These are phyloP conservation scores for Chytriomyces sp. DNA, from an alignment of 192 early-diverging fungal species.

Conservation along the genomic window DNA sequence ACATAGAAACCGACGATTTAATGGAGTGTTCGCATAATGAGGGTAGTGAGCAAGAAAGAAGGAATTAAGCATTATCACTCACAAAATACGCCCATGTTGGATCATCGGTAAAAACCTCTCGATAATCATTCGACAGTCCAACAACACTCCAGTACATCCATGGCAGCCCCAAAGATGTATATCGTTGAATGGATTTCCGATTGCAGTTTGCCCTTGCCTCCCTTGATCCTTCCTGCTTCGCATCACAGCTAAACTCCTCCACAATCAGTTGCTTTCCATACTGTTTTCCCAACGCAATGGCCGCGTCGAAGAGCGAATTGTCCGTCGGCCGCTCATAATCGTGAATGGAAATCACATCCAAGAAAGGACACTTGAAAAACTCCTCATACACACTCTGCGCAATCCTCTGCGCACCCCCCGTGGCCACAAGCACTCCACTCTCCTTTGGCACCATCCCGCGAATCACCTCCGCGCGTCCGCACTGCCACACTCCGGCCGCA, in stretches of 20 bases:
- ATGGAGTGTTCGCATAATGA: too few relatives aligned
- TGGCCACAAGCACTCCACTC: neutral
- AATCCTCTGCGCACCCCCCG: neutral
- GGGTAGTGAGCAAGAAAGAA: too few relatives aligned
- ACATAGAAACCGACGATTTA: too few relatives aligned
- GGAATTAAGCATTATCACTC: too few relatives aligned
- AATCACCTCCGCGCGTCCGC: slow-evolving; percentile 7
- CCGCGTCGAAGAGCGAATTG: neutral
- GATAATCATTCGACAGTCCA: too few relatives aligned
- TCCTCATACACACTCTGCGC: neutral
- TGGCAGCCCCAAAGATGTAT: too few relatives aligned
- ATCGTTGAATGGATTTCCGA: too few relatives aligned
- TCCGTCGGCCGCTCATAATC: neutral
- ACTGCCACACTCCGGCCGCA: neutral
- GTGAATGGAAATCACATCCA: slow-evolving; percentile 17
- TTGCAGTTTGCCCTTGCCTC: too few relatives aligned
- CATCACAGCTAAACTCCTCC: neutral
- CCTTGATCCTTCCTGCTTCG: too few relatives aligned
- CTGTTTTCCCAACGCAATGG: neutral
- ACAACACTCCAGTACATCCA: too few relatives aligned
- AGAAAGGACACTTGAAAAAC: neutral
- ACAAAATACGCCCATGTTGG: too few relatives aligned
- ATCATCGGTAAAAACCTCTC: too few relatives aligned
- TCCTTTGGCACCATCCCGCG: neutral
- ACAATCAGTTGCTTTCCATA: neutral